Percentiles rank a stretch among this genome's conserved stretches.
phyloP scores from a whole-genome alignment of 1,284 basidiomycete species.

The Earliella scabrosa region DNA sequence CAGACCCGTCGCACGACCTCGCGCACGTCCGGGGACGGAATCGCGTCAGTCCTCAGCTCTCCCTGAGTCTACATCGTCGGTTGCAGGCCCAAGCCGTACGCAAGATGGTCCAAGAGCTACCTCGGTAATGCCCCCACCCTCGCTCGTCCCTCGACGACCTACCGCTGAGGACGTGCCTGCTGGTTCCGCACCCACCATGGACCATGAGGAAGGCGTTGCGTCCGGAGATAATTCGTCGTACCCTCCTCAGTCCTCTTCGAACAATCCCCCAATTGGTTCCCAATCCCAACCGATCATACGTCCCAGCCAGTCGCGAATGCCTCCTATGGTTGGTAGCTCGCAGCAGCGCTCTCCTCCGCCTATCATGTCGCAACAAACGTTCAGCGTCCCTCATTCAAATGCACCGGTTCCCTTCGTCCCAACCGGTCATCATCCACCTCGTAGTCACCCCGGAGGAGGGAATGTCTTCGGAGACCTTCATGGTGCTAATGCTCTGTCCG shows the following conservation, averaged over 20 bases:
- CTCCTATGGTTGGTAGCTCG: conserved; percentile 15
- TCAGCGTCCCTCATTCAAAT: background rate
- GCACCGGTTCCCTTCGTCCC: background rate
- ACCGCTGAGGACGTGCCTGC: background rate
- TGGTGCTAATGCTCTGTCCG: background rate
- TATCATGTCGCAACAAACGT: background rate
- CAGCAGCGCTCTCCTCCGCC: background rate
- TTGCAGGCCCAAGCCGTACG: background rate
- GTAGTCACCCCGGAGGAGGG: background rate
- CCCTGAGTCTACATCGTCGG: conserved; percentile 30
- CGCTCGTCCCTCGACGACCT: conserved; percentile 18
- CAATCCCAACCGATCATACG: background rate
- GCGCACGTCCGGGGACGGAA: conserved; percentile 44
- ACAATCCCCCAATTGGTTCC: background rate
- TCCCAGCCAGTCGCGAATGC: conserved; percentile 5
- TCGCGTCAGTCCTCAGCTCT: conserved; percentile 43
- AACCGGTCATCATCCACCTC: background rate
- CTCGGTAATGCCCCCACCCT: conserved; percentile 28
- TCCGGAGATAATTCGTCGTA: background rate
- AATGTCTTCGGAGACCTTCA: background rate
- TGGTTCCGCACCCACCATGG: background rate
- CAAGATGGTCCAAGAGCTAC: conserved; percentile 6
- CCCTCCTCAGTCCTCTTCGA: background rate
- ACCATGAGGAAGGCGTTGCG: background rate
- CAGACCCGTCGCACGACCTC: conserved; percentile 62